These are phyloP conservation scores for Populus hybrid DNA, from an alignment of 441 rosid genomes.

Conservation along the genomic window DNA sequence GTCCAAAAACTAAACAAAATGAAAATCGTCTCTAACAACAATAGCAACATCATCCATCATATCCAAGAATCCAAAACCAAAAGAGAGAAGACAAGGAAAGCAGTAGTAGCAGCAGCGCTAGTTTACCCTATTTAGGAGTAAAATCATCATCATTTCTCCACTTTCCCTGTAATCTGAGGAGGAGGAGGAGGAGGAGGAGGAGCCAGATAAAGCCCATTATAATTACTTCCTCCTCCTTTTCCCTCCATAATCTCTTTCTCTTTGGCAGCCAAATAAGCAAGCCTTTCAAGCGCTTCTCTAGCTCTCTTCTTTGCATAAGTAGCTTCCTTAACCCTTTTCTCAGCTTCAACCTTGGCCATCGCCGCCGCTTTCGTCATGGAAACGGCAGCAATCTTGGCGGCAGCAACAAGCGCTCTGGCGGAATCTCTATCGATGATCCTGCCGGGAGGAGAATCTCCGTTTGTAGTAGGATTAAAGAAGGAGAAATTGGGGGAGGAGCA, in stretches of 20 bases:
- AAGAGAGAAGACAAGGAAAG: neutral
- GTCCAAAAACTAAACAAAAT: neutral
- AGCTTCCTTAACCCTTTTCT: slow-evolving; percentile 51
- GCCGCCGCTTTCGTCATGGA: slow-evolving; percentile 45
- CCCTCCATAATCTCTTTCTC: slow-evolving; percentile 24
- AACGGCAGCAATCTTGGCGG: slow-evolving; percentile 49
- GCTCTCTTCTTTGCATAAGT: slow-evolving; percentile 55
- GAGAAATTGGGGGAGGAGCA: slow-evolving; percentile 60
- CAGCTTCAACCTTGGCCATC: slow-evolving; percentile 46
- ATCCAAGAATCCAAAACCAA: neutral
- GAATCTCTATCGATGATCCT: slow-evolving; percentile 32
- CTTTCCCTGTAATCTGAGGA: neutral
- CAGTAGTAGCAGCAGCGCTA: neutral
- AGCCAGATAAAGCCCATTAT: neutral
- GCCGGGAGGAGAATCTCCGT: neutral
- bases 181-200: neutral
- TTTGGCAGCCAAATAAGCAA: slow-evolving; percentile 37
- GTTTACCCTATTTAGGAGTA: neutral
- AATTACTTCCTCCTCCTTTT: neutral
- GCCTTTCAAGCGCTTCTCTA: slow-evolving; percentile 56
- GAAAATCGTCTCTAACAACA: neutral
- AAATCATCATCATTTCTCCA: no score
- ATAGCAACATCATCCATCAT: neutral
- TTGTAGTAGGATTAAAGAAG: slow-evolving; percentile 31
- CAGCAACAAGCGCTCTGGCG: slow-evolving; percentile 55